Evolutionary conservation across 176 grass and related monocot species (phyloP), one percentile per base, ranked within the genome.

Genomic region (Paspalum notatum): DNA sequence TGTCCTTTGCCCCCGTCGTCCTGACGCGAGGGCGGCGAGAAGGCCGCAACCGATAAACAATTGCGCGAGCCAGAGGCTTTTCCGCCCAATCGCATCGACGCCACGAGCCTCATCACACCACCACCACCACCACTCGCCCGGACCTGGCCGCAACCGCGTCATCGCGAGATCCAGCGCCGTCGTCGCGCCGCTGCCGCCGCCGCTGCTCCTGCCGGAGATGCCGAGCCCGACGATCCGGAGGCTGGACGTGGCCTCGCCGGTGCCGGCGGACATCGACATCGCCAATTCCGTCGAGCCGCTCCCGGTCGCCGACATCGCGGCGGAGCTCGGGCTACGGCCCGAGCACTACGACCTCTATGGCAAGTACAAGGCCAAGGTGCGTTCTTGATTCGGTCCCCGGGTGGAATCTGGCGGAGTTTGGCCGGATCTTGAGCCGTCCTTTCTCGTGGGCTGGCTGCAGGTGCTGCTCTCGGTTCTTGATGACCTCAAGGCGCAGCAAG

Each of bases 321-420:
- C 86, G 2, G 89, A 83, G 82, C 88, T 99, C 59, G 90, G 90
- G 40, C 89, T 99, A 62, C 69, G 79, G 3, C 79, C 96, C 17
- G 78, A 93, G 21, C 86, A 99, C 89, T 95, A 86, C 89, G 96
- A 99, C 22, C 89, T 95, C 69, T 99, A 95, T 80, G 96, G 92
- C 16, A 99, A 93, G 67, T 95, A 95, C 92, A 99, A 99, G 84
- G 92, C 96, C 76, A 99, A 95, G 92, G 96, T 99, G 43, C 70
- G 47, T 71, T 46, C 22, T 77, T 47, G 1, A n/a, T 63, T 14
- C 14, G 40, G 3, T 44, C 65, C 65, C 45, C 9, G 20, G 1
- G 32, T 68, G 26, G 9, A 69, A 22, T 22, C 77, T 27, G 20
- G 3, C 39, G 26, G 1, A 47, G 60, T 69, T 75, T 67, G 87